Evolutionary conservation across 805 yeast species (phyloP).

Genomic region (Yarrowia yakushimensis): DNA sequence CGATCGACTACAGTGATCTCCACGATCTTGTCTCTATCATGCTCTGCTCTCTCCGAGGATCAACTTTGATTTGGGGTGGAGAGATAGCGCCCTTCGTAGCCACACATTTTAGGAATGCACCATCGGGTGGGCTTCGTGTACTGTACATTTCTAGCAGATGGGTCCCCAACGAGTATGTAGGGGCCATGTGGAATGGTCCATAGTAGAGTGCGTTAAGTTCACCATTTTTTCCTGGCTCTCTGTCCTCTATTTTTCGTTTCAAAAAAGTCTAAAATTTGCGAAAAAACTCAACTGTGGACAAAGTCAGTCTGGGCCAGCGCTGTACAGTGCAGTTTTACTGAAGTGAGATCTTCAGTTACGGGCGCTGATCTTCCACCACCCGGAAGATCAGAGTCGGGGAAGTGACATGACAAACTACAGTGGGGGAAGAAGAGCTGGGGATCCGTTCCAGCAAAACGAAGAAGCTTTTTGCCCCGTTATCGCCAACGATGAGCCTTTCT

Average conservation of each 20-base stretch:
- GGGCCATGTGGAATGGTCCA: neutral
- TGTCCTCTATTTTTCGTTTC: neutral
- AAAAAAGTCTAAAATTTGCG: neutral
- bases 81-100: neutral
- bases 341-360: neutral
- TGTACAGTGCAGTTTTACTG: neutral
- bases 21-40: neutral
- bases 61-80: neutral
- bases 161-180: neutral
- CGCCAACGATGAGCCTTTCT: too few relatives aligned
- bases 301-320: neutral
- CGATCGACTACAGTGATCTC: neutral
- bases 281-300: neutral
- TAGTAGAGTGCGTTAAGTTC: neutral
- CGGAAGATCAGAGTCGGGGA: constrained; percentile 15
- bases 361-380: neutral
- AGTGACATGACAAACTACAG: neutral
- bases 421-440: too few relatives aligned
- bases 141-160: neutral
- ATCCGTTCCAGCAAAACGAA: too few relatives aligned
- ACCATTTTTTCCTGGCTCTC: neutral
- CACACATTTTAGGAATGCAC: neutral
- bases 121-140: neutral
- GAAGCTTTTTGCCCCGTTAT: too few relatives aligned
- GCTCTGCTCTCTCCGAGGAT: neutral